These are phyloP conservation scores for Colletotrichum gloeosporioides DNA, from an alignment of 2,329 filamentous ascomycete genomes.

Conservation along the genomic window DNA sequence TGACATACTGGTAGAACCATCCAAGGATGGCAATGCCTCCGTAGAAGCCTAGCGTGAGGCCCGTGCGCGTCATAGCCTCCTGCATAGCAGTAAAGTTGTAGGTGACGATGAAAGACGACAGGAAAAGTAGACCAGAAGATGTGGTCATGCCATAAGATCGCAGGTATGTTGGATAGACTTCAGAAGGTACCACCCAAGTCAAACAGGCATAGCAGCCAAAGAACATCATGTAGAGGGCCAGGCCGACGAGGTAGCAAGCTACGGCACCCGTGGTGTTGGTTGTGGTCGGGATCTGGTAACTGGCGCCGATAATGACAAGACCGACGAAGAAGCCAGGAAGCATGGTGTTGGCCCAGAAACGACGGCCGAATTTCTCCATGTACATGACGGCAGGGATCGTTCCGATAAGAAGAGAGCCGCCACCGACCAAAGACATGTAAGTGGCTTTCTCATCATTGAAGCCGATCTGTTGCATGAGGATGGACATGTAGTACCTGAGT, in stretches of 20 bases:
- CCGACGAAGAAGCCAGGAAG: conserved; percentile 75
- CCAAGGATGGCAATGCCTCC: conserved; percentile 74
- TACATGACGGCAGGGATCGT: conserved; percentile 72
- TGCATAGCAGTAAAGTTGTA: conserved; percentile 79
- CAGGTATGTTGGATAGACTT: conserved; percentile 76
- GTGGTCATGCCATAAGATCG: conserved; percentile 77
- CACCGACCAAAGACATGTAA: conserved; percentile 79
- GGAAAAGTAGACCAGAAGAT: conserved; percentile 71
- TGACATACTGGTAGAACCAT: conserved; percentile 66
- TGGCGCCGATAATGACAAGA: conserved; percentile 68
- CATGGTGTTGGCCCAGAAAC: conserved; percentile 78
- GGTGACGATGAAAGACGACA: conserved; percentile 75
- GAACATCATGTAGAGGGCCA: conserved; percentile 72
- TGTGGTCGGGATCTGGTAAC: conserved; percentile 60
- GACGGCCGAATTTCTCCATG: conserved; percentile 75
- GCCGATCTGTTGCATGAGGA: conserved; percentile 71
- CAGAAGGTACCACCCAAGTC: conserved; percentile 71
- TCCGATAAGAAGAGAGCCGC: conserved; percentile 69
- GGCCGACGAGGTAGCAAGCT: conserved; percentile 70
- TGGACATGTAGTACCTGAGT: conserved; percentile 63
- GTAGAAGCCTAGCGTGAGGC: conserved; percentile 74
- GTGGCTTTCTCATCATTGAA: conserved; percentile 67
- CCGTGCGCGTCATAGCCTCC: conserved; percentile 68
- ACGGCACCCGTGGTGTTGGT: conserved; percentile 53
- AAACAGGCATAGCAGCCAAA: conserved; percentile 70